Percentiles rank a stretch among this genome's conserved stretches.
Evolutionary conservation across 495 filamentous ascomycete species (phyloP).

Genomic region (Aspergillus hancockii): DNA sequence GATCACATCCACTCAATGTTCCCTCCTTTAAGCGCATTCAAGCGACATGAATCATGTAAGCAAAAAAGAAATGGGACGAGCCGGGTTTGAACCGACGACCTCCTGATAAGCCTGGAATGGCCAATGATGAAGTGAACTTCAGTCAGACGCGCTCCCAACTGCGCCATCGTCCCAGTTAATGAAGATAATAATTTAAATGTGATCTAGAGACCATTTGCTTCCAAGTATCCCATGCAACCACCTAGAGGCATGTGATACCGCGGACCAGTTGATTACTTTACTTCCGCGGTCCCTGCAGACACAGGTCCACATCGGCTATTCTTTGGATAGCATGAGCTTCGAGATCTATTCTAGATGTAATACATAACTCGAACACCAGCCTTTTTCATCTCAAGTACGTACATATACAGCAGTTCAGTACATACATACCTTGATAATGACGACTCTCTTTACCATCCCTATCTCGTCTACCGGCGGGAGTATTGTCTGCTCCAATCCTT

Average conservation of each 20-base stretch:
- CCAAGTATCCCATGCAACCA: no score
- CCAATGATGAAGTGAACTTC: slow-evolving; percentile 3
- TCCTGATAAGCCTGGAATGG: neutral
- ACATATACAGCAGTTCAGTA: neutral
- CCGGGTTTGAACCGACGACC: slow-evolving; percentile 3
- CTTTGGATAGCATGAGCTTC: neutral
- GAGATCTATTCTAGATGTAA: neutral
- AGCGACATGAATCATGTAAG: no score
- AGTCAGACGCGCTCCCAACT: slow-evolving; percentile 4
- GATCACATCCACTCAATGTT: no score
- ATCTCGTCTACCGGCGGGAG: slow-evolving; percentile 49
- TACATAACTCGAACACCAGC: neutral
- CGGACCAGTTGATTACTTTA: slow-evolving; percentile 15
- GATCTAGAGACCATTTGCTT: no score
- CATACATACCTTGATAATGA: slow-evolving; percentile 17
- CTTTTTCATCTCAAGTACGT: neutral
- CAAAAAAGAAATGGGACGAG: neutral
- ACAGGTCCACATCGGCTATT: neutral
- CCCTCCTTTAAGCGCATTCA: no score
- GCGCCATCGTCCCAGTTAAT: slow-evolving; percentile 1
- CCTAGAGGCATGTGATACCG: slow-evolving; percentile 26
- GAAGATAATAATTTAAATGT: no score
- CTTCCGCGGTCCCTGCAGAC: neutral
- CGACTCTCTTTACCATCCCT: slow-evolving; percentile 46
- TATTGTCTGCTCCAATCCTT: slow-evolving; percentile 58